phyloP scores from a whole-genome alignment of 805 yeast species.

The Barnettozyma vustinii region DNA sequence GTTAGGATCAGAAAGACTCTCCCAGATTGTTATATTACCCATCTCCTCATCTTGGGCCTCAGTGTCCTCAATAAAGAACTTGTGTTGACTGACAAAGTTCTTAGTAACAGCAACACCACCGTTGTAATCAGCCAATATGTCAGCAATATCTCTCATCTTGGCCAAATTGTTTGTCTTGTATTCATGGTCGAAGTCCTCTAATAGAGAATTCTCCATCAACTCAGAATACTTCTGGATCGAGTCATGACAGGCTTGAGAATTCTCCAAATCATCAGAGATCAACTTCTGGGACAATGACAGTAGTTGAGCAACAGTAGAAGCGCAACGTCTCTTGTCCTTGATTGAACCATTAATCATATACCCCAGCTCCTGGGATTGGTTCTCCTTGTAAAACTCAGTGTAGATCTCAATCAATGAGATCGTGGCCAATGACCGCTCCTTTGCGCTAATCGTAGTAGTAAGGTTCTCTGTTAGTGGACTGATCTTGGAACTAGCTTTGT shows the following conservation, averaged over 20 bases:
- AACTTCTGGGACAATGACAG: slow-evolving; percentile 61
- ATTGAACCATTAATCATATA: slow-evolving; percentile 46
- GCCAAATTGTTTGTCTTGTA: slow-evolving; percentile 61
- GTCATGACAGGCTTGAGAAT: slow-evolving; percentile 30
- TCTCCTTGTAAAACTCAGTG: slow-evolving; percentile 56
- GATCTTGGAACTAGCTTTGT: slow-evolving; percentile 52
- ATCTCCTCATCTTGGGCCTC: slow-evolving; percentile 21
- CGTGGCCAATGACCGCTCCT: slow-evolving; percentile 68
- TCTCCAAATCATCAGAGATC: slow-evolving; percentile 46
- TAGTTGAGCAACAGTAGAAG: slow-evolving; percentile 61
- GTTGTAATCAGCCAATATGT: slow-evolving; percentile 70
- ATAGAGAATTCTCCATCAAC: slow-evolving; percentile 63
- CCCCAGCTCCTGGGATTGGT: slow-evolving; percentile 49
- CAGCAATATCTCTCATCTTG: slow-evolving; percentile 73
- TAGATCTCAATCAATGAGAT: slow-evolving; percentile 72
- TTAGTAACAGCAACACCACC: slow-evolving; percentile 81
- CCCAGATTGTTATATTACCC: slow-evolving; percentile 52
- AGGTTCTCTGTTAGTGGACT: slow-evolving; percentile 67
- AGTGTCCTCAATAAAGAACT: slow-evolving; percentile 45
- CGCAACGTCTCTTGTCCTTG: slow-evolving; percentile 60
- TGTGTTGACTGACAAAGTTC: slow-evolving; percentile 76
- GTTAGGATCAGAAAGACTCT: slow-evolving; percentile 53
- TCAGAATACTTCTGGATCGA: slow-evolving; percentile 68
- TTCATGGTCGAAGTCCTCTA: slow-evolving; percentile 69
- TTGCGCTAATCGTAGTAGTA: slow-evolving; percentile 61